These are phyloP conservation scores for Filosporella fistucella DNA, from an alignment of 495 filamentous ascomycete species.

Conservation along the genomic window DNA sequence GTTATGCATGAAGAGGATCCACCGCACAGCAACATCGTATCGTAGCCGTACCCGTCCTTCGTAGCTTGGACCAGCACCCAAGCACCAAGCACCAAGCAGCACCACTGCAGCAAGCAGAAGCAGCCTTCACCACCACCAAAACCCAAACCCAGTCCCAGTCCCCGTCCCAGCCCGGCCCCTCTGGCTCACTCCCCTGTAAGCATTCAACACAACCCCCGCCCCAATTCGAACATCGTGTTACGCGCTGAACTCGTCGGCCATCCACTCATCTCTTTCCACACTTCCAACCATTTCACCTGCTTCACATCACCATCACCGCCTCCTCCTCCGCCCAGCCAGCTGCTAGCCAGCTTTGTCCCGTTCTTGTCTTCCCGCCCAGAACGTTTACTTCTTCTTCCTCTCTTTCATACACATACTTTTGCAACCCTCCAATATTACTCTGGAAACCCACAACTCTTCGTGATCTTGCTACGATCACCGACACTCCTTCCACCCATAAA, in stretches of 20 bases:
- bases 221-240: slow-evolving; percentile 20
- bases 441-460: slow-evolving; percentile 7
- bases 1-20: slow-evolving; percentile 3
- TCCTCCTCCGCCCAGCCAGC: not conserved
- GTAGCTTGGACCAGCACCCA: not conserved
- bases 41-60: too few relatives aligned
- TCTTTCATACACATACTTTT: not conserved
- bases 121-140: too few relatives aligned
- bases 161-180: too few relatives aligned
- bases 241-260: slow-evolving; percentile 20
- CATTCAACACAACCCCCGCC: too few relatives aligned
- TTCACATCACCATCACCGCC: not conserved
- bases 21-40: too few relatives aligned
- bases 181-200: too few relatives aligned
- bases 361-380: not conserved
- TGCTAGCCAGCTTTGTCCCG: slow-evolving; percentile 11
- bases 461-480: slow-evolving; percentile 15
- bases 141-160: too few relatives aligned
- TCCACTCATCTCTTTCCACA: slow-evolving; percentile 15
- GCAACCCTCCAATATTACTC: not conserved
- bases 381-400: not conserved
- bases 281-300: not conserved
- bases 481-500: slow-evolving; percentile 6
- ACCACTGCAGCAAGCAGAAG: too few relatives aligned
- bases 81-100: not conserved